Percentiles rank a stretch among this genome's conserved stretches.
These are phyloP conservation scores for Tetracentron sinense DNA, from an alignment of 164 flowering plant species.

Conservation along the genomic window DNA sequence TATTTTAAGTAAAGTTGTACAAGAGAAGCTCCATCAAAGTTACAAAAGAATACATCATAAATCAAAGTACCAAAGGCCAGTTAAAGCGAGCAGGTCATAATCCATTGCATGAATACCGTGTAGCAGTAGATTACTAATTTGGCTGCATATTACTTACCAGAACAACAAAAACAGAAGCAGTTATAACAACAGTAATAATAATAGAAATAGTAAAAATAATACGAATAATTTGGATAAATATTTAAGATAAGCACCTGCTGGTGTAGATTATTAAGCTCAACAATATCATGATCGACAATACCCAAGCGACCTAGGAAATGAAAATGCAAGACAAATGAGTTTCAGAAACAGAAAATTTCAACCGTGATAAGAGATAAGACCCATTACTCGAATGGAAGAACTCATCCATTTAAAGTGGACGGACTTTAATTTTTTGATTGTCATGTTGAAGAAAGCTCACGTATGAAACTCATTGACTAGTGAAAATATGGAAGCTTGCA, in stretches of 20 bases:
- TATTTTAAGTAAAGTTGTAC: too few relatives aligned
- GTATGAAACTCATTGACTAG: too few relatives aligned
- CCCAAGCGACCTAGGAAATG: slow-evolving; percentile 67
- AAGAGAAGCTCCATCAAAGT: too few relatives aligned
- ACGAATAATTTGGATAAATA: too few relatives aligned
- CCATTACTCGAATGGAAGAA: not conserved
- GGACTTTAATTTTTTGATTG: too few relatives aligned
- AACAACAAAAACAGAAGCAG: not conserved
- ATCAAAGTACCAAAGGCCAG: not conserved
- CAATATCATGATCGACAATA: slow-evolving; percentile 89
- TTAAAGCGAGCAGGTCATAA: not conserved
- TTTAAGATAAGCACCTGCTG: slow-evolving; percentile 58
- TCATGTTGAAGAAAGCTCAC: not conserved
- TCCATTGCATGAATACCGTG: not conserved
- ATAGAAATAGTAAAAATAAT: too few relatives aligned
- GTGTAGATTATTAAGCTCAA: slow-evolving; percentile 94
- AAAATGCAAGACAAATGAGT: slow-evolving; percentile 1
- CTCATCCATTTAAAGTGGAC: not conserved
- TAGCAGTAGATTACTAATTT: too few relatives aligned
- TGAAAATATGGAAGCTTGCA: not conserved
- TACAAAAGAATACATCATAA: too few relatives aligned
- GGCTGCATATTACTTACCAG: not conserved
- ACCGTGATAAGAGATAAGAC: not conserved
- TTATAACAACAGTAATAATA: not conserved
- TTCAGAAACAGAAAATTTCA: not conserved